Conservation (phyloP, 2,329 filamentous ascomycete genomes). For the Daldinia eschscholtzii region DNA sequence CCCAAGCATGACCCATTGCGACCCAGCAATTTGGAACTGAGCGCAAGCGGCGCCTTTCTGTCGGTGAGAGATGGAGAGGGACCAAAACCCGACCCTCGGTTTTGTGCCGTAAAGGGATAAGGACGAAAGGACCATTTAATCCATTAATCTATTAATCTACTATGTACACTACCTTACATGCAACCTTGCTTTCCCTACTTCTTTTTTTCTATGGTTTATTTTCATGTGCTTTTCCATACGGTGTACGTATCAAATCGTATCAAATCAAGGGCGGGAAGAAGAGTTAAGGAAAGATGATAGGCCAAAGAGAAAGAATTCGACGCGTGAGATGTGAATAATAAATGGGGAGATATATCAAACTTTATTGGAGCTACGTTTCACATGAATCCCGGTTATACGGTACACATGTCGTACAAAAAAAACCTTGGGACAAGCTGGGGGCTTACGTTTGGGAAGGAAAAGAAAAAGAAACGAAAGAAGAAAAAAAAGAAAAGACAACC, state of each 20-base stretch:
- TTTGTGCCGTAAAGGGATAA: constrained; percentile 11
- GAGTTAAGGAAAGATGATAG: constrained; percentile 2
- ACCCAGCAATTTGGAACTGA: constrained; percentile 44
- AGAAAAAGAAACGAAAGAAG: not conserved
- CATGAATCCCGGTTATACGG: constrained; percentile 11
- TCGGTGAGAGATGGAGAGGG: constrained; percentile 28
- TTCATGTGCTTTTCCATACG: not conserved
- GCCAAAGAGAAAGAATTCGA: not conserved
- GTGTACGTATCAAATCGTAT: constrained; percentile 4
- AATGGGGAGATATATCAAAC: constrained; percentile 11
- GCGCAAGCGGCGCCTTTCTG: constrained; percentile 37
- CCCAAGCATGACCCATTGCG: constrained; percentile 19
- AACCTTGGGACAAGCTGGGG: not conserved
- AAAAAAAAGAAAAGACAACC: not conserved
- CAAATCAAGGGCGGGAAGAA: not conserved
- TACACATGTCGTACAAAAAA: constrained; percentile 12
- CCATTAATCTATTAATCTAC: too few relatives aligned
- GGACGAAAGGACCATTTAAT: not conserved
- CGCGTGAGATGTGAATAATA: constrained; percentile 9
- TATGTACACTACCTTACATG: too few relatives aligned
- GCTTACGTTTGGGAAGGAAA: not conserved
- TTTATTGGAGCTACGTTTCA: constrained; percentile 19
- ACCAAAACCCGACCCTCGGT: constrained; percentile 7
- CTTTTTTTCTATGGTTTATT: not conserved
- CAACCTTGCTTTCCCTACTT: not conserved